Conservation (phyloP, 1,139 yeast species). For the Hanseniaspora gamundiae region DNA sequence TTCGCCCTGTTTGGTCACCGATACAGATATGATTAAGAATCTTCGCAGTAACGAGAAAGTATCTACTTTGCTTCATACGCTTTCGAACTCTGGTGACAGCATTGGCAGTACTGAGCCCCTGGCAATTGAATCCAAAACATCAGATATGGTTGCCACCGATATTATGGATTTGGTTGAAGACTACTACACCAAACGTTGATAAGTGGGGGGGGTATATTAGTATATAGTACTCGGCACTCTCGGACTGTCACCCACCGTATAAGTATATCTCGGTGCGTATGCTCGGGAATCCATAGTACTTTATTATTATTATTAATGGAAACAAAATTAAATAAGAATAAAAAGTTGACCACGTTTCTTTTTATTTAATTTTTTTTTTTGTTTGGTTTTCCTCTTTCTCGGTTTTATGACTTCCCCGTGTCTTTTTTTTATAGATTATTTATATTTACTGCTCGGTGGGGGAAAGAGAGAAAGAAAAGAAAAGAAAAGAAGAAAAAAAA, state of each 20-base stretch:
- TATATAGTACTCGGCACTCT: too few species aligned
- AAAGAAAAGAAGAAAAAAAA: background rate
- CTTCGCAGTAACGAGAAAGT: conserved; percentile 4
- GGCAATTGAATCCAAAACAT: background rate
- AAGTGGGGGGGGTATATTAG: background rate
- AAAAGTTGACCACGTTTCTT: background rate
- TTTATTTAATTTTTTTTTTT: background rate
- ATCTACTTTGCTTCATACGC: too few species aligned
- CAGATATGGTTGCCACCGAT: background rate
- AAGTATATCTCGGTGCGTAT: too few species aligned
- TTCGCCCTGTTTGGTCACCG: conserved; percentile 59
- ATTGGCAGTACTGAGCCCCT: too few species aligned
- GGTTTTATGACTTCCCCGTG: too few species aligned
- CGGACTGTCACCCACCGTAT: too few species aligned
- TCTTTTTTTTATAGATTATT: too few species aligned
- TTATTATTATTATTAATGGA: too few species aligned
- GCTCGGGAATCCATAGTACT: too few species aligned
- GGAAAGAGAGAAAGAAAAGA: too few species aligned
- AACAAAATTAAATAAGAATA: background rate
- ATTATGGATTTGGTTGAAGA: background rate
- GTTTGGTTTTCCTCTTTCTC: background rate
- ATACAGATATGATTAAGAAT: conserved; percentile 57
- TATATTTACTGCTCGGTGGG: too few species aligned
- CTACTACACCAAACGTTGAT: background rate
- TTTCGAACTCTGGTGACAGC: background rate